phyloP scores from a whole-genome alignment of 2,329 filamentous ascomycete genomes.

The Penicillium rolfsii region DNA sequence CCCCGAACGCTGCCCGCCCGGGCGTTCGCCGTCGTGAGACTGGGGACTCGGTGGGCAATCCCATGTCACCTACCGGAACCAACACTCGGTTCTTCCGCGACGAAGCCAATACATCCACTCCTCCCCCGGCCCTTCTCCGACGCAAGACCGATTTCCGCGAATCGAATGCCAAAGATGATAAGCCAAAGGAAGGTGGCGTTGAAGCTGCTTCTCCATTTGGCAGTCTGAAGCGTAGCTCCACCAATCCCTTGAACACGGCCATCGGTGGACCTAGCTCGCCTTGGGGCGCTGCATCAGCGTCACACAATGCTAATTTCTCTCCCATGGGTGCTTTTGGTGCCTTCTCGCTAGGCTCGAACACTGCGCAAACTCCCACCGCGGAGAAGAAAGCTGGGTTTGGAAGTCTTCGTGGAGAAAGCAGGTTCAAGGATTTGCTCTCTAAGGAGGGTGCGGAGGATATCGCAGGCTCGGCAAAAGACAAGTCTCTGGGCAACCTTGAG shows the following conservation, averaged over 20 bases:
- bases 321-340: conserved; percentile 87
- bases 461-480: conserved; percentile 56
- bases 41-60: conserved; percentile 65
- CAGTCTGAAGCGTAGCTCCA: conserved; percentile 60
- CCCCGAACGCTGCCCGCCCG: conserved; percentile 74
- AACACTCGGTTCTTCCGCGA: conserved; percentile 52
- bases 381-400: conserved; percentile 75
- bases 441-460: conserved; percentile 75
- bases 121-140: conserved; percentile 63
- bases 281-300: conserved; percentile 62
- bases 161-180: conserved; percentile 52
- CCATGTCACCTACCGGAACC: conserved; percentile 52
- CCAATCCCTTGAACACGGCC: conserved; percentile 56
- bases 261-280: conserved; percentile 56
- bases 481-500: conserved; percentile 56
- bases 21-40: conserved; percentile 82
- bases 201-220: conserved; percentile 55
- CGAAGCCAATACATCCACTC: conserved; percentile 60
- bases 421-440: conserved; percentile 80
- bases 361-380: conserved; percentile 57
- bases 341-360: conserved; percentile 68
- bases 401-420: conserved; percentile 73
- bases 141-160: conserved; percentile 66
- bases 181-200: conserved; percentile 51
- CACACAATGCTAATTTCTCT: conserved; percentile 65